These are phyloP conservation scores for Komagataella mondaviorum DNA, from an alignment of 805 yeast genomes.

Conservation along the genomic window DNA sequence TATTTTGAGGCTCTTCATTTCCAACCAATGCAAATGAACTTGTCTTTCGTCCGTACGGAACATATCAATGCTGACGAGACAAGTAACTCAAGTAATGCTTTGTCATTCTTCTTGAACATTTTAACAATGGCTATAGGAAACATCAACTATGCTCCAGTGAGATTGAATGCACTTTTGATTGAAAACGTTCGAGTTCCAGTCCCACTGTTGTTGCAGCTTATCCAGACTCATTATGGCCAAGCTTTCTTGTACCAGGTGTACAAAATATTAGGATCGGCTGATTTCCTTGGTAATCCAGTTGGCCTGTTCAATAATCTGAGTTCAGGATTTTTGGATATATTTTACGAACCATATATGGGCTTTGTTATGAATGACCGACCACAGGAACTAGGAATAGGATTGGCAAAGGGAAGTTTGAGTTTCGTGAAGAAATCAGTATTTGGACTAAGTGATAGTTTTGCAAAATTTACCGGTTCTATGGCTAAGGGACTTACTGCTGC, in stretches of 20 bases:
- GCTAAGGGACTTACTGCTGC: constrained; percentile 91
- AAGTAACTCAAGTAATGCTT: constrained; percentile 41
- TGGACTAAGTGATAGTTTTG: constrained; percentile 87
- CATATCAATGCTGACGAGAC: constrained; percentile 52
- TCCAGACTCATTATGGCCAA: constrained; percentile 81
- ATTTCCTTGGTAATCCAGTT: constrained; percentile 92
- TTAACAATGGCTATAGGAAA: constrained; percentile 95
- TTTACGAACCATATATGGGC: constrained; percentile 96
- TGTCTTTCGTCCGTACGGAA: constrained; percentile 88
- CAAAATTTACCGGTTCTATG: constrained; percentile 84
- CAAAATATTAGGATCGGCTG: constrained; percentile 91
- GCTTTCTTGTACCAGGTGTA: constrained; percentile 86
- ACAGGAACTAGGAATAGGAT: constrained; percentile 86
- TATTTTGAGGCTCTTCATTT: constrained; percentile 88
- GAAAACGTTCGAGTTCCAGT: constrained; percentile 85
- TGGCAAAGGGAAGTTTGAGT: constrained; percentile 93
- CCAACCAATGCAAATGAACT: constrained; percentile 80
- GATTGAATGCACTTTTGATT: constrained; percentile 72
- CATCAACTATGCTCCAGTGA: constrained; percentile 92
- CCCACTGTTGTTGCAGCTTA: constrained; percentile 53
- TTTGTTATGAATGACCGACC: constrained; percentile 90
- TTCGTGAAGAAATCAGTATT: constrained; percentile 90
- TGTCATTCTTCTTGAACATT: constrained; percentile 70
- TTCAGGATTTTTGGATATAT: constrained; percentile 92
- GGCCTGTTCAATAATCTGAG: constrained; percentile 88